Conservation (phyloP, 257 asterid species). For the Scutellaria barbata region DNA sequence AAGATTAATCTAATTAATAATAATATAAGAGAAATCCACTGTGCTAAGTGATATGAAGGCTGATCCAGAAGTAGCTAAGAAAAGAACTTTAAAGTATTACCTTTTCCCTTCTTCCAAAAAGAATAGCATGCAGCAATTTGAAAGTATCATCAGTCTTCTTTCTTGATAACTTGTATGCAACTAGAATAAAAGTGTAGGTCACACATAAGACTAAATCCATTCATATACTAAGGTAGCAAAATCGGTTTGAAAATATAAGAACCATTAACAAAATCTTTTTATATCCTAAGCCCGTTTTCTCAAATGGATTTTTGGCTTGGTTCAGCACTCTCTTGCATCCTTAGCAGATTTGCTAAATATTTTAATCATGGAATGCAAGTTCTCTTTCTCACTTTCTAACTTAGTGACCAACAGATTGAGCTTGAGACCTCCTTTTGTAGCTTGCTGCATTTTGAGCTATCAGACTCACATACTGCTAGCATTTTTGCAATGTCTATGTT, state of each 20-base stretch:
- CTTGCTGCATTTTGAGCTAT: no score
- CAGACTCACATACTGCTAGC: no score
- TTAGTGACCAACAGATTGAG: no score
- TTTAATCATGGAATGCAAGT: no score
- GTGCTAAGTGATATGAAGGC: conserved; percentile 17
- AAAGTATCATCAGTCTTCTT: conserved; percentile 82
- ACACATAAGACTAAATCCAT: conserved; percentile 23
- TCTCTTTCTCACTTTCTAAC: no score
- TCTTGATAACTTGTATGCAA: conserved; percentile 77
- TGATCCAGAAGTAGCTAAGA: conserved; percentile 3
- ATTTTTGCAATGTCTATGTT: no score
- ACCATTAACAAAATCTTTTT: conserved; percentile 12
- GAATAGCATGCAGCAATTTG: conserved; percentile 77
- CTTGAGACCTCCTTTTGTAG: no score
- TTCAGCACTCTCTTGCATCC: no score
- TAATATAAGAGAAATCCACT: background rate
- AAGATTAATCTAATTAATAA: background rate
- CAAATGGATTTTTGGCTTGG: no score
- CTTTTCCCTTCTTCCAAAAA: conserved; percentile 94
- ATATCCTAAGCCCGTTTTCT: no score
- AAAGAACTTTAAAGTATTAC: conserved; percentile 43
- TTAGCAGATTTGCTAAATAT: no score
- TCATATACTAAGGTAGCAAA: conserved; percentile 15
- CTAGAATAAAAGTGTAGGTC: conserved; percentile 53
- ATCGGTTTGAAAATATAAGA: conserved; percentile 12